Base-by-base conservation (phyloP, 2,329 filamentous ascomycete species). In the Clonostachys rhizophaga region DNA sequence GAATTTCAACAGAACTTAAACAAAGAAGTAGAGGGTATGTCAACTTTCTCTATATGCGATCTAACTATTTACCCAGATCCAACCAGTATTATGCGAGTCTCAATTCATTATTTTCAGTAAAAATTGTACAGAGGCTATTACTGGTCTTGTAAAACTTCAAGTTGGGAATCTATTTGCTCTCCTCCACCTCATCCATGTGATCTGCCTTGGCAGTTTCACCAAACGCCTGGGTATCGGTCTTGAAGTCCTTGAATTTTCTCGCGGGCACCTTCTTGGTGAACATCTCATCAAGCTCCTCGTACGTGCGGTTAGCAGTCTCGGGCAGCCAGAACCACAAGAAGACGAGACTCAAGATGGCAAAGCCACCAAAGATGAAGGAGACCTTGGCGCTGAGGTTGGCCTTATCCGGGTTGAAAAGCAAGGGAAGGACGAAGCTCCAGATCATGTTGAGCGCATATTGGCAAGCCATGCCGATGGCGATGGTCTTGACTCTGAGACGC, bases 381-480 rank as follows among this genome's bases (percentile, higher is more conserved):
- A 69, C 64, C 50, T 69, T 70, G 44, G 63, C 67, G 35, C 60
- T 62, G 6, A 70, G 53, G 41, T 70, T 63, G 6, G 50, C 67
- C 34, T 66, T 53, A 33, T 68, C 66, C 0, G 65, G 66, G 42
- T 69, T 69, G 9, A 71, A 61, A 65, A 72, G 68, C 47, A 71
- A 72, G 0, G 70, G 69, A n/a, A 68, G 63, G 2, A 60, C 61
- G 45, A 71, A 68, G 47, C 63, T 66, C 57, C 71, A 66, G 9
- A 66, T 56, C n/a, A 66, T 57, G 4, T 67, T 67, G 58, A 63
- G 61, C 13, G 64, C 50, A 2, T 60, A 61, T 33, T 70, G 65
- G 1, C 61, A 66, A 5, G 67, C 66, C 1, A 66, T 70, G 2
- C 67, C 62, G 1, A 70, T 53, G 2, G 62, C 64, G 47, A 68